Base-by-base conservation (phyloP, 169 alveolate genomes). In the Plasmodium relictum region DNA sequence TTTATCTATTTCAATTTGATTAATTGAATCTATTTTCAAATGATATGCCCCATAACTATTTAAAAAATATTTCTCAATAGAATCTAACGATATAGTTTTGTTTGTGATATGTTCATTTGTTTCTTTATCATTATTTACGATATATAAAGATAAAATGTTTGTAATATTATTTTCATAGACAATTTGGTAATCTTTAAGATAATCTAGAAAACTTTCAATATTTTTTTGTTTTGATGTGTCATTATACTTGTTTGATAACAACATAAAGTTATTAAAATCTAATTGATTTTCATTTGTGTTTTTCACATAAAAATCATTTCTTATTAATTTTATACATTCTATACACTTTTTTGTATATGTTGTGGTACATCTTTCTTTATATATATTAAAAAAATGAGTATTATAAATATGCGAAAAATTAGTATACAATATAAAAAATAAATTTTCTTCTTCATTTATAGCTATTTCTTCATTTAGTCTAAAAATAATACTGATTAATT, bases 231-330 rank as follows among this genome's bases (percentile, higher is more conserved):
- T 86, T 10, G 68, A 71, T 18, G 59, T 58, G n/a, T 86, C 91
- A 56, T 41, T 83, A 68, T 69, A 86, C 54, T 24, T 70, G 52
- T 86, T 86, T 10, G 92, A 86, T 62, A 86, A 39, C n/a, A 86
- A 26, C 44, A 86, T 86, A 63, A 86, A 86, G 48, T 86, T 86
- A 52, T 86, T 86, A 18, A 86, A 86, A 39, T 86, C 92, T 7
- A 86, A n/a, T 22, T 86, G 92, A 18, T 44, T 86, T 22, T 66
- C 83, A 54, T 12, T 83, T 10, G 8, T 37, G 45, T 18, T 48
- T 61, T 68, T 68, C 14, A n/a, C 7, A 12, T 54, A 26, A 16
- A 8, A 24, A 63, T 66, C 56, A 16, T 26, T 74, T 50, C 76
- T 20, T 56, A 86, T 69, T 26, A 70, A 14, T 22, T 86, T 69